Evolutionary conservation across 1,284 basidiomycete species (phyloP).

Genomic region (Puccinia polysora): DNA sequence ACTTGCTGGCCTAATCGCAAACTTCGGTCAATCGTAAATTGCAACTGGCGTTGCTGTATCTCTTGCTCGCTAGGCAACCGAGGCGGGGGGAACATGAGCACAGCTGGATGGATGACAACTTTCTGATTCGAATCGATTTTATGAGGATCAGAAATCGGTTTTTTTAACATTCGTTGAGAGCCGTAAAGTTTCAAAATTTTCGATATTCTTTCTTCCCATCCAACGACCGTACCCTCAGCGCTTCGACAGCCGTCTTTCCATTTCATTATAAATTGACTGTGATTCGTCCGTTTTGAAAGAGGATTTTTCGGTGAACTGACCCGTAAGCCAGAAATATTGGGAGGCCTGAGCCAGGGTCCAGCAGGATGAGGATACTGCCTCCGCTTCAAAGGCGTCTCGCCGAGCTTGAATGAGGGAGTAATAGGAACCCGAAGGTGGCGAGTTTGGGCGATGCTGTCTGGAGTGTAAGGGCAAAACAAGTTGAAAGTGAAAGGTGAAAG

Average conservation of each 20-base stretch:
- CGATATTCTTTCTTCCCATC: constrained; percentile 2
- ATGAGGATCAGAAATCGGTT: background rate
- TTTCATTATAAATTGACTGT: background rate
- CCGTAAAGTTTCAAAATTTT: constrained; percentile 1
- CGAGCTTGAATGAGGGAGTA: background rate
- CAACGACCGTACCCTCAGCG: constrained; percentile 15
- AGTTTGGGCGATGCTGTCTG: background rate
- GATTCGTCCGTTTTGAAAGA: background rate
- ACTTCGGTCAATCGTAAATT: constrained; percentile 11
- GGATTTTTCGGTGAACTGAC: background rate
- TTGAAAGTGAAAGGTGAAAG: constrained; percentile 18
- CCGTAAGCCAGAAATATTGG: background rate
- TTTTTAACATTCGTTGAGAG: background rate
- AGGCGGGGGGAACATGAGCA: constrained; percentile 28
- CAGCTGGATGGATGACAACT: constrained; percentile 4
- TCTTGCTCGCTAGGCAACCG: constrained; percentile 6
- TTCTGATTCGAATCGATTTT: background rate
- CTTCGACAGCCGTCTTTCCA: constrained; percentile 11
- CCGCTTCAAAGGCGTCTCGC: background rate
- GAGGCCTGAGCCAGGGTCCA: constrained; percentile 31
- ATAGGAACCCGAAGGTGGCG: constrained; percentile 5
- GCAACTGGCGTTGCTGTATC: constrained; percentile 14
- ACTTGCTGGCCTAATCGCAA: constrained; percentile 5
- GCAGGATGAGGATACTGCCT: constrained; percentile 34
- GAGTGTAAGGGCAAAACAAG: background rate